Base-by-base conservation (phyloP, 129 eudicot genomes). In the Rutidosis leptorrhynchoides region DNA sequence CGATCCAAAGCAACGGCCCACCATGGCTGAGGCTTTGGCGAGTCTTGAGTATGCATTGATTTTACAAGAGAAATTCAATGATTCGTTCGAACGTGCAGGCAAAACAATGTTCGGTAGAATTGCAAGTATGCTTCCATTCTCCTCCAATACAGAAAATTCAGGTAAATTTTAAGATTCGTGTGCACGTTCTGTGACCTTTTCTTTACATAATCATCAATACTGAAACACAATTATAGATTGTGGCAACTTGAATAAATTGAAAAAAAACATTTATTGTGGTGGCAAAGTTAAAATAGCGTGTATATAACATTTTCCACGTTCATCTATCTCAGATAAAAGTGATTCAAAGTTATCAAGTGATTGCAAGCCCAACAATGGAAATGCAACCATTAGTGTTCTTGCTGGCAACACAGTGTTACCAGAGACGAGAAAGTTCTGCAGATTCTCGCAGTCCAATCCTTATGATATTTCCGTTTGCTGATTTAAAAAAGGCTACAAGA, bases 251-350 rank as follows among this genome's bases (percentile, higher is more conserved):
- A 21, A 16, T 11, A 20, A 8, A 4, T 19, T 20, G 15, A 9
- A 21, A 35, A 6, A 19, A 33, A 1, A 15, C 0, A 9, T 61
- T 14, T 35, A 62, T 35, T 3, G 27, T 62, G 52, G 29, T 8
- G 49, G 25, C 33, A 21, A 17, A 20, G n/a, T 33, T n/a, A 14
- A 24, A 43, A 43, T 25, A 42, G 21, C 2, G 2, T 22, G 14
- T 42, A 21, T 25, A 52, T 30, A 30, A 67, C 54, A 4, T 33
- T 8, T 35, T 60, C n/a, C 26, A 0, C 17, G 8, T 24, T 35
- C 19, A 62, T 61, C 30, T 32, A 15, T 71, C 60, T 60, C 78
- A 78, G 82, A 8, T 62, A 56, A 67, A 11, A 55, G 65, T 32
- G 65, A 51, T 69, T 20, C 71, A 42, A 62, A 53, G 40, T 52